Conservation (phyloP, 2,329 filamentous ascomycete species). For the Gremmenia infestans region DNA sequence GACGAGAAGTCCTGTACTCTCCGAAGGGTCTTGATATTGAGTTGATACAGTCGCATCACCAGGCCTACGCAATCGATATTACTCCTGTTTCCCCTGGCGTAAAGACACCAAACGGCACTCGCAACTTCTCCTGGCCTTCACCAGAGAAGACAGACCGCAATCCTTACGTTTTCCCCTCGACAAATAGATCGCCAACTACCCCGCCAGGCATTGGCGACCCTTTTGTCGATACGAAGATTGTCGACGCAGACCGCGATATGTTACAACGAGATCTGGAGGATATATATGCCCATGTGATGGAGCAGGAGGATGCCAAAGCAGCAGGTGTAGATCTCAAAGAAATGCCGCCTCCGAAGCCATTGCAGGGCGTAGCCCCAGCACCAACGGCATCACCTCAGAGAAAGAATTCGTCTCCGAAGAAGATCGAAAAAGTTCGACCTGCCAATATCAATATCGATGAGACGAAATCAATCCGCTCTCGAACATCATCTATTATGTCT, state of each 20-base stretch:
- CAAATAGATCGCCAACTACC: conserved; percentile 25
- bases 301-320: conserved; percentile 69
- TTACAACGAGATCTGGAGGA: conserved; percentile 81
- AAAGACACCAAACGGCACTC: conserved; percentile 5
- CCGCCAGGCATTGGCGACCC: conserved; percentile 43
- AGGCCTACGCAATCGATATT: conserved; percentile 10
- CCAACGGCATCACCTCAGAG: conserved; percentile 28
- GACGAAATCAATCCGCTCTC: conserved; percentile 45
- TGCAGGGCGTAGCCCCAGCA: conserved; percentile 25
- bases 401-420: conserved; percentile 37
- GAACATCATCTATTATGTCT: conserved; percentile 54
- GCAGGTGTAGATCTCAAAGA: conserved; percentile 47
- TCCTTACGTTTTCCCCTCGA: conserved; percentile 44
- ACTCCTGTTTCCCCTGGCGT: conserved; percentile 33
- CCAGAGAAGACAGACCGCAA: conserved; percentile 35
- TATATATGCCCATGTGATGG: conserved; percentile 88
- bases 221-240: conserved; percentile 71
- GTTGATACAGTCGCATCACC: conserved; percentile 41
- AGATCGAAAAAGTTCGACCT: conserved; percentile 43
- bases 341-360: conserved; percentile 31
- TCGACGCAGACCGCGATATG: conserved; percentile 68
- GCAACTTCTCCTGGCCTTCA: conserved; percentile 48
- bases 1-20: conserved; percentile 27
- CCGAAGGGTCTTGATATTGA: conserved; percentile 27
- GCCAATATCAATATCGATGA: conserved; percentile 37